Conservation (phyloP, 2,329 filamentous ascomycete species). For the Hortaea sp. region DNA sequence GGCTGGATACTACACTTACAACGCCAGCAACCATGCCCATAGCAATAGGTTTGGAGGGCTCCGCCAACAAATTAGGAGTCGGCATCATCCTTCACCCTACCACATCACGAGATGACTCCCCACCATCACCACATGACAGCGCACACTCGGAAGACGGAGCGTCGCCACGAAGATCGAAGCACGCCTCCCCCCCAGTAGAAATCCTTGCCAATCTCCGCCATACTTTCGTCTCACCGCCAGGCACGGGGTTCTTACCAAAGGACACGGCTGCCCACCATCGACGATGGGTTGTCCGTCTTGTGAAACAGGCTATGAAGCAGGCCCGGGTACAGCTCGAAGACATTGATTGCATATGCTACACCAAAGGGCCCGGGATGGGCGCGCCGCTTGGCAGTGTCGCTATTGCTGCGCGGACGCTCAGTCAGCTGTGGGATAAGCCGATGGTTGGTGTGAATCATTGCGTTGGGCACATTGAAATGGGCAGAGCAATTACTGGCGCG, state of each 20-base stretch:
- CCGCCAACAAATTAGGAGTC: slow-evolving; percentile 94
- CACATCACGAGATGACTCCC: slow-evolving; percentile 3
- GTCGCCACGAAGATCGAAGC: slow-evolving; percentile 4
- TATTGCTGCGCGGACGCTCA: slow-evolving; percentile 70
- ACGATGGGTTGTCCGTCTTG: slow-evolving; percentile 69
- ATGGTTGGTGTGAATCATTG: slow-evolving; percentile 96
- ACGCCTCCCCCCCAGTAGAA: slow-evolving; percentile 37
- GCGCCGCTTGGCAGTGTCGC: slow-evolving; percentile 82
- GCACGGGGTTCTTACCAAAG: slow-evolving; percentile 85
- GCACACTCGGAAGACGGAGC: slow-evolving; percentile 23
- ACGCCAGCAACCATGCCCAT: slow-evolving; percentile 37
- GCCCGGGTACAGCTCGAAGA: slow-evolving; percentile 54
- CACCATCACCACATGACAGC: slow-evolving; percentile 25
- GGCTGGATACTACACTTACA: background rate
- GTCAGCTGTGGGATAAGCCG: slow-evolving; percentile 76
- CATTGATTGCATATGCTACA: slow-evolving; percentile 91
- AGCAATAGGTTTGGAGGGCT: slow-evolving; percentile 73
- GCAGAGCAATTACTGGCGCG: slow-evolving; percentile 80
- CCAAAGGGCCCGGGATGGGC: slow-evolving; percentile 92
- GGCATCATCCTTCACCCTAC: slow-evolving; percentile 74
- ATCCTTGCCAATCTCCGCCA: slow-evolving; percentile 91
- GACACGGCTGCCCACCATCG: slow-evolving; percentile 93
- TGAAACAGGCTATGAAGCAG: slow-evolving; percentile 65
- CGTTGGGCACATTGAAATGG: slow-evolving; percentile 98
- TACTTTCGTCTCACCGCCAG: slow-evolving; percentile 85